A percentile compares a stretch with the other conserved stretches of the same genome.
Conservation (phyloP, 1,284 basidiomycete genomes). For the Irpex lacteus region DNA sequence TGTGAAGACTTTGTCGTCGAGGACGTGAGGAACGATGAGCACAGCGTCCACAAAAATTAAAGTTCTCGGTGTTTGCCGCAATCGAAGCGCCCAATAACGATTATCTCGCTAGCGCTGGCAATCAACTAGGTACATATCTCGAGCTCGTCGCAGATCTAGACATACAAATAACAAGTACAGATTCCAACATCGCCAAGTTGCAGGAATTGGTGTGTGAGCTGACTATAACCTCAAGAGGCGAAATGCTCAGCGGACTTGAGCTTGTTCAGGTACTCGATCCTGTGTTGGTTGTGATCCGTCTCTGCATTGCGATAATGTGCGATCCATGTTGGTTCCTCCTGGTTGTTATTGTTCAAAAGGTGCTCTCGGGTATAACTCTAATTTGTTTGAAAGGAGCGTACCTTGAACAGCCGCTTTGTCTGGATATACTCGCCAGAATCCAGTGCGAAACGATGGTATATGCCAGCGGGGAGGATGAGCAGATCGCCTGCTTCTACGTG, state of each 20-base stretch:
- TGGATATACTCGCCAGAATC: slow-evolving; percentile 68
- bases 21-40: not conserved
- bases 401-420: slow-evolving; percentile 79
- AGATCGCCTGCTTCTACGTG: slow-evolving; percentile 70
- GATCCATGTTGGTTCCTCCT: slow-evolving; percentile 89
- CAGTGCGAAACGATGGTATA: slow-evolving; percentile 86
- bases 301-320: slow-evolving; percentile 63
- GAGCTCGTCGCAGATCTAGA: no score
- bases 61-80: slow-evolving; percentile 16
- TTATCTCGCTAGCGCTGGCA: not conserved
- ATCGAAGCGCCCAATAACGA: not conserved
- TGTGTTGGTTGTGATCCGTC: slow-evolving; percentile 63
- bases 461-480: slow-evolving; percentile 71
- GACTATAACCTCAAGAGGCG: slow-evolving; percentile 66
- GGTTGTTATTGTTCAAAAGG: slow-evolving; percentile 3
- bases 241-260: slow-evolving; percentile 11
- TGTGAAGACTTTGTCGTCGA: not conserved
- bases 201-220: slow-evolving; percentile 12
- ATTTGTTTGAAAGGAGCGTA: slow-evolving; percentile 21
- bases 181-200: no score
- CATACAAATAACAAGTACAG: no score
- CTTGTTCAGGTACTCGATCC: slow-evolving; percentile 55
- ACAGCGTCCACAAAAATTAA: slow-evolving; percentile 14
- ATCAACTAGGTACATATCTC: not conserved
- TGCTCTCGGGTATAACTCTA: not conserved